phyloP scores from a whole-genome alignment of 441 rosid species.

The Isatis lusitanica region DNA sequence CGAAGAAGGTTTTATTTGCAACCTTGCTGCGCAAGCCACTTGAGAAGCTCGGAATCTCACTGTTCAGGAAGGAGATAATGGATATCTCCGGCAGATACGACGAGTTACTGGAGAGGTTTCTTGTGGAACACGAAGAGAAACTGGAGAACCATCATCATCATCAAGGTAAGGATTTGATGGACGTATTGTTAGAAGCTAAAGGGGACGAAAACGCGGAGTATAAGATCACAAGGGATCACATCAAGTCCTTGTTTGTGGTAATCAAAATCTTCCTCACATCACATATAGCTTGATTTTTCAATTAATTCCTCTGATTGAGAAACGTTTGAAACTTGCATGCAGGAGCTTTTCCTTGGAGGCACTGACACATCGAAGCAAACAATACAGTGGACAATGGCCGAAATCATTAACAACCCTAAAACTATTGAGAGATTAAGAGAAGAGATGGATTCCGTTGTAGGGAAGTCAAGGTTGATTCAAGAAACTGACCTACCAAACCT shows the following conservation, averaged over 20 bases:
- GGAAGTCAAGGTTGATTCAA: conserved; percentile 9
- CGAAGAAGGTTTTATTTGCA: conserved; percentile 25
- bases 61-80: conserved; percentile 26
- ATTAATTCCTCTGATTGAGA: not conserved
- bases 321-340: not conserved
- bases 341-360: conserved; percentile 26
- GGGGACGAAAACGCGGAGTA: conserved; percentile 29
- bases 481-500: conserved; percentile 25
- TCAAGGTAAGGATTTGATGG: conserved; percentile 33
- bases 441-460: conserved; percentile 16
- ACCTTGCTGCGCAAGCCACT: conserved; percentile 24
- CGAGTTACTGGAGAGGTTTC: conserved; percentile 36
- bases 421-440: conserved; percentile 5
- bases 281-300: not conserved
- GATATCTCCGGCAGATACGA: not conserved
- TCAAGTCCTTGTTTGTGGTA: conserved; percentile 41
- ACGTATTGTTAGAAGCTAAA: conserved; percentile 26
- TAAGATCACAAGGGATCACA: conserved; percentile 32
- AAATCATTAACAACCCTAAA: conserved; percentile 9
- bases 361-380: conserved; percentile 12
- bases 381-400: conserved; percentile 23
- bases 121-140: conserved; percentile 42
- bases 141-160: not conserved
- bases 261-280: not conserved
- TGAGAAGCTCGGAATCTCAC: conserved; percentile 21